Evolutionary conservation across 2,329 filamentous ascomycete genomes (phyloP), one percentile per base, ranked within the genome.

Genomic region (Penicillium concentricum): DNA sequence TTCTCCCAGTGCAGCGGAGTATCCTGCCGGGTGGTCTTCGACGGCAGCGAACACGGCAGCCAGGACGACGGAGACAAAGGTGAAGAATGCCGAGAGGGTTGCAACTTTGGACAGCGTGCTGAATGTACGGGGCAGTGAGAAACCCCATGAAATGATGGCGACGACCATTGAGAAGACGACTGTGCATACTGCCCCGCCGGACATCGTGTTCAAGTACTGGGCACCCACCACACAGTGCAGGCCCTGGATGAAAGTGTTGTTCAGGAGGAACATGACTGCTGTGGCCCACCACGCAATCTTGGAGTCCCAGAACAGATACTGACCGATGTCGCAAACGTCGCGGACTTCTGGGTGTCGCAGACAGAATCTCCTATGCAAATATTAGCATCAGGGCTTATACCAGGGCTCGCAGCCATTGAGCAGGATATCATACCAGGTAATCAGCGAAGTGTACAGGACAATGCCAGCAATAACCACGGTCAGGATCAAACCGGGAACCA

Each of bases 321-420:
- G 91, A n/a, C 92, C 92, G 70, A 97, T 90, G 71, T 97, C 92
- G 71, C 92, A 96, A 15, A 96, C 90, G 77, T 97, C 92, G 65
- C 91, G 87, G 58, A 96, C 87, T 72, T 97, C 91, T 0, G 92
- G 92, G 69, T 97, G 91, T 46, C 91, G 86, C 56, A 97, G 78
- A 72, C 92, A 97, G 69, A 96, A 96, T 72, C 92, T 86, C 92
- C 89, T 92, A 68, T 3, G 78, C 72, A 12, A 67, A 46, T 28
- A 45, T 60, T 34, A 64, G 66, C 64, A 71, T 16, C 61, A 8
- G 60, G 24, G 5, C 5, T 24, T 10, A 24, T 6, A 12, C 8
- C 6, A 5, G 34, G 16, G 44, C 58, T 26, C 52, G 41, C 53
- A 47, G 18, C 26, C 55, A 30, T 52, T 53, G 51, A 34, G 7